Evolutionary conservation across 768 basidiomycete species (phyloP), one percentile per base, ranked within the genome.

Genomic region (Macrolepiota albuminosa): DNA sequence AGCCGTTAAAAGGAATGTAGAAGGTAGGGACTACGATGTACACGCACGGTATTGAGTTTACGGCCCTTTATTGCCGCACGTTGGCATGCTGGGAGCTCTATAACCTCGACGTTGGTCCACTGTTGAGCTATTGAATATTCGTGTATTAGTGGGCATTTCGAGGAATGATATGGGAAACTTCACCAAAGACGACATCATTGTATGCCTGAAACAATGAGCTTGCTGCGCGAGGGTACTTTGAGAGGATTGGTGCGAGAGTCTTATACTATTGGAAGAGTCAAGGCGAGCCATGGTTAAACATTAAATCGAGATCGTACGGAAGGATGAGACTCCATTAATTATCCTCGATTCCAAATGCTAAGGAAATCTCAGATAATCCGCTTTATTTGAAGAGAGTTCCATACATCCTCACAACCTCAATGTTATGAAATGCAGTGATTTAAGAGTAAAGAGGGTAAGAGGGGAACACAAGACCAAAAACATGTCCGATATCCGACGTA

Each of bases 151-250:
- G 29, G 8, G 18, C 6, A 11, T 14, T 36, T 39, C 5, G 11
- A 26, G 6, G 14, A 34, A 31, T 36, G 36, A 14, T 47, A 14
- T 26, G 16, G 10, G 7, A 9, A 34, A 21, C 60, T 72, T 55
- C 54, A 88, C 90, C 82, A 24, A 84, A 81, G 6, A 81, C 70
- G 34, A 92, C 71, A 60, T 93, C 89, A 68, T 91, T 91, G 73
- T 87, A 91, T 1, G 85, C 78, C 70, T 91, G 89, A 68, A 91
- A 89, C 9, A 91, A 71, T 26, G 81, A 76, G 13, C 85, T 80
- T 3, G 85, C 84, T 16, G 79, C 72, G 29, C 70, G 76, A 39
- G 89, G 89, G 65, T 91, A 91, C 69, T 85, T 88, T 11, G 66
- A 61, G 29, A 87, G 62, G 43, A 84, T 66, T 4, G 73, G 70